Percentiles rank a stretch among this genome's conserved stretches.
Conservation (phyloP, 306 rosid species). For the Malus asiatica region DNA sequence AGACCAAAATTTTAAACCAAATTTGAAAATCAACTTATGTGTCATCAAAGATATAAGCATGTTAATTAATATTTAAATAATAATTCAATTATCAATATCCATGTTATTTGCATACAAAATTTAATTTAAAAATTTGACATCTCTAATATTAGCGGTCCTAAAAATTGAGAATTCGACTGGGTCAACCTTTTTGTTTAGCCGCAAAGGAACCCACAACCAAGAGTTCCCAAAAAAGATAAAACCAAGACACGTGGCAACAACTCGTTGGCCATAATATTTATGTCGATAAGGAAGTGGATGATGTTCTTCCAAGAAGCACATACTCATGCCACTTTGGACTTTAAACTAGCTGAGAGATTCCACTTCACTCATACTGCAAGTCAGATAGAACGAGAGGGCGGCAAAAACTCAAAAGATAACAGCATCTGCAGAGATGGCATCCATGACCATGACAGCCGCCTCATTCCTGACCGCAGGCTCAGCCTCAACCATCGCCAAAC, state of each 20-base stretch:
- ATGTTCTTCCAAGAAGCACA: conserved; percentile 3
- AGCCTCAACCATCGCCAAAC: conserved; percentile 19
- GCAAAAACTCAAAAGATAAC: not conserved
- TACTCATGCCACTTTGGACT: conserved; percentile 10
- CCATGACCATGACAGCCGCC: conserved; percentile 44
- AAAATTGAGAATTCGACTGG: not conserved
- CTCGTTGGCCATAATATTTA: conserved; percentile 14
- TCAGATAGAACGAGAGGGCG: not conserved
- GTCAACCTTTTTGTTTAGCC: not conserved
- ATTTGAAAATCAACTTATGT: too few relatives aligned
- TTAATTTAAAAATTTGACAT: too few relatives aligned
- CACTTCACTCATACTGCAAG: not conserved
- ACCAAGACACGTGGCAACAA: conserved; percentile 26
- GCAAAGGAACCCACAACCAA: not conserved
- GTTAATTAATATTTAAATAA: too few relatives aligned
- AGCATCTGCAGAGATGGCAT: conserved; percentile 32
- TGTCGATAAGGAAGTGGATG: conserved; percentile 40
- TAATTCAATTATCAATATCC: too few relatives aligned
- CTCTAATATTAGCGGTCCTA: too few relatives aligned
- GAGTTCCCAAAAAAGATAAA: conserved; percentile 19
- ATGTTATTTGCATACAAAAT: too few relatives aligned
- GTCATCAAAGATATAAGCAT: too few relatives aligned
- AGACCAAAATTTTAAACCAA: too few relatives aligned
- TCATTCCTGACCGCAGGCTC: conserved; percentile 23
- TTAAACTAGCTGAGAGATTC: not conserved